Base-by-base conservation (phyloP, 768 basidiomycete species). In the Russula earlei region DNA sequence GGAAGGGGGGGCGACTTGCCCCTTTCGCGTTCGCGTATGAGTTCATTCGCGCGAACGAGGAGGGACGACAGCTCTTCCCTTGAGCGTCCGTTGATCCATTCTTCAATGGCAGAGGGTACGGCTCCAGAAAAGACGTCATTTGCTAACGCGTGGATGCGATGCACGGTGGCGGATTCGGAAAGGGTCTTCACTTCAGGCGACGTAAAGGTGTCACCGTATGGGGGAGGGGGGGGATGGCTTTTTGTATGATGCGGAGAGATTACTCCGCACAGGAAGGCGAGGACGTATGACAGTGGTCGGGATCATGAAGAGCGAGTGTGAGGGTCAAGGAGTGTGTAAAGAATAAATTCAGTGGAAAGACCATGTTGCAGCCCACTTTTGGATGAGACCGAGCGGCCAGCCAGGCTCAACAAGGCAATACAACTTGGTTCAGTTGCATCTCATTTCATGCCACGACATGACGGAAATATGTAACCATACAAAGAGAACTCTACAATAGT, bases 21-120 rank as follows among this genome's bases (percentile, higher is more conserved):
- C 60, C 77, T 78, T 70, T 87, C 88, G 37, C 89, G 75, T 56
- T 83, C 81, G 66, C 81, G 84, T 61, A 92, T 90, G 46, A 91
- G 72, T 56, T 73, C 80, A 60, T 85, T 84, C 0, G 88, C 90
- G 66, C 83, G 82, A 43, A 81, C 70, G 34, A 92, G 76, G 41
- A 91, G 72, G 41, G 77, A 77, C 4, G 82, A 75, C 43, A 92
- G 75, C 63, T 89, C 86, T 63, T 85, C 87, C 37, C 81, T 76
- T n/a, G 85, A 86, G 64, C 72, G 78, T 60, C 83, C 84, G 56
- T 77, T 73, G 62, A 77, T 69, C 83, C 82, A 82, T 22, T 75
- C 74, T 24, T 74, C 70, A 20, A 68, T 61, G 36, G 56, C 62
- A 7, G 60, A 56, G 3, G 61, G 48, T 20, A 50, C 47, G 0